Evolutionary conservation across 805 yeast genomes (phyloP).

Genomic region (Candida sanyiensis): DNA sequence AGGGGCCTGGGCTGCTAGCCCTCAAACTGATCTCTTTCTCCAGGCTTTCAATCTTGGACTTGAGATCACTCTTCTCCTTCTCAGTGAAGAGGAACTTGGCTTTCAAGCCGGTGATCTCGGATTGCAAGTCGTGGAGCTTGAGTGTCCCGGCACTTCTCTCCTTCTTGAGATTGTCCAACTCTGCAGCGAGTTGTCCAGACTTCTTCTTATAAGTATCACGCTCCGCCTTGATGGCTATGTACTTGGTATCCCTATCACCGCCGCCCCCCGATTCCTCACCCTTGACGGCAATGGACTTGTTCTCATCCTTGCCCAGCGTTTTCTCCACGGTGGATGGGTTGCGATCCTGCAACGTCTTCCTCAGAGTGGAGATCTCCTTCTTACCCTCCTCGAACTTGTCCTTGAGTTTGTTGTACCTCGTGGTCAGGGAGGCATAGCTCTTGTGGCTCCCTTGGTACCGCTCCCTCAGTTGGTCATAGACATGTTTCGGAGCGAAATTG

Average conservation of each 20-base stretch:
- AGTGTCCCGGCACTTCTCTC: conserved; percentile 1
- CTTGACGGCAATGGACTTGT: not conserved
- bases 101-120: conserved; percentile 6
- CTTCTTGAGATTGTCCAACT: conserved; percentile 1
- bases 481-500: not conserved
- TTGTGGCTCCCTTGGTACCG: not conserved
- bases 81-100: conserved; percentile 6
- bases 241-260: not conserved
- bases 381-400: conserved; percentile 4
- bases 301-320: conserved; percentile 2
- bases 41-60: conserved; percentile 2
- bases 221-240: conserved; percentile 4
- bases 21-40: not conserved
- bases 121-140: not conserved
- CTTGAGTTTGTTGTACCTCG: conserved; percentile 2
- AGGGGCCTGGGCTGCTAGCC: conserved; percentile 1
- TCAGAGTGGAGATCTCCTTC: not conserved
- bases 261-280: not conserved
- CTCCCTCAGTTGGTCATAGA: not conserved
- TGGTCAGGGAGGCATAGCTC: not conserved
- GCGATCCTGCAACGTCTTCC: not conserved
- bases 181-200: not conserved
- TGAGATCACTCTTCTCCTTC: conserved; percentile 4
- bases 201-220: conserved; percentile 6
- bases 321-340: not conserved